Conservation (phyloP, 2,329 filamentous ascomycete species). For the Diaporthe ilicicola region DNA sequence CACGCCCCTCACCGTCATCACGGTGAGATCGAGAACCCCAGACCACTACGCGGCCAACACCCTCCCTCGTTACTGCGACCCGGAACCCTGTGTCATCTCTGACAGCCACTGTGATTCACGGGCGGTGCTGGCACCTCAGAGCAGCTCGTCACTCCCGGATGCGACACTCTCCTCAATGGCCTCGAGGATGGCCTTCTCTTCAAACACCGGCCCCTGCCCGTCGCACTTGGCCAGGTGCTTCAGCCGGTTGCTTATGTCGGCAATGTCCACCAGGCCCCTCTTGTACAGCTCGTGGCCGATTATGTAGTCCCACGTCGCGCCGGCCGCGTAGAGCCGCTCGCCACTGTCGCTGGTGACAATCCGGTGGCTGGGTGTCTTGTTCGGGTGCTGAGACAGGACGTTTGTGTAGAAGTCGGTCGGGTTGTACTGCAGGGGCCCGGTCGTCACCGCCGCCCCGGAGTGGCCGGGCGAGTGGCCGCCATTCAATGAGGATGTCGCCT, state of each 20-base stretch:
- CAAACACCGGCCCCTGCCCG: conserved; percentile 87
- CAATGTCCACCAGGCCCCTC: conserved; percentile 81
- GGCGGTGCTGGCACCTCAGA: conserved; percentile 42
- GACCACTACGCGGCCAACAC: neutral
- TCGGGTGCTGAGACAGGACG: conserved; percentile 67
- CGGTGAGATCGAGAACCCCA: neutral
- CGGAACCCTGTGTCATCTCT: neutral
- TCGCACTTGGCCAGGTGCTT: conserved; percentile 82
- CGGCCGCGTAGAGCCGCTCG: conserved; percentile 75
- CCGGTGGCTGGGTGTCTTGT: conserved; percentile 73
- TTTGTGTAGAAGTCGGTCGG: conserved; percentile 77
- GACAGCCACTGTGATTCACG: neutral
- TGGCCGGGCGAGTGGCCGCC: conserved; percentile 51
- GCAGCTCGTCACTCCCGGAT: conserved; percentile 79
- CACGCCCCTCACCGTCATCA: neutral
- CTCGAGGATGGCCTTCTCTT: conserved; percentile 74
- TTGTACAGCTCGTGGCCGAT: conserved; percentile 81
- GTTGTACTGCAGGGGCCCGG: conserved; percentile 75
- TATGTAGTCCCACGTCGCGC: conserved; percentile 90
- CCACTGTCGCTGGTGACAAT: conserved; percentile 72
- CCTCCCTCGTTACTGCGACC: neutral
- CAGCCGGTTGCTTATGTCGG: conserved; percentile 79
- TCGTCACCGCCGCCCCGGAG: conserved; percentile 56
- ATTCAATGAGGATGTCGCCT: conserved; percentile 71
- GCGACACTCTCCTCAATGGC: conserved; percentile 84